Percentiles rank a stretch among this genome's conserved stretches.
Evolutionary conservation across 2,329 filamentous ascomycete species (phyloP).

Genomic region (Aspergillus flavus): DNA sequence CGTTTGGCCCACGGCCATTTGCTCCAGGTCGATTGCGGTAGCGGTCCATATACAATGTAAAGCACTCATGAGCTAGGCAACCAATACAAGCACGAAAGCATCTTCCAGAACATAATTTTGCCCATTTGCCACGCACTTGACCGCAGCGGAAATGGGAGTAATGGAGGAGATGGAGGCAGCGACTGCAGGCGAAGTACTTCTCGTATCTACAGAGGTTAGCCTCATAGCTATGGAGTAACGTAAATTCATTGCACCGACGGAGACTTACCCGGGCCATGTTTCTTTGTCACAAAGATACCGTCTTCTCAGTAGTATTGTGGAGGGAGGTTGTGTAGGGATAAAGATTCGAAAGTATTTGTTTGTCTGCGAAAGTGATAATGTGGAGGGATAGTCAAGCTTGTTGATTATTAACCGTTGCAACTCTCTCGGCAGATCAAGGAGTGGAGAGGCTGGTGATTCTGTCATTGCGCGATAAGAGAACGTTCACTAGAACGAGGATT

Average conservation of each 20-base stretch:
- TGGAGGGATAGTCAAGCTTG: neutral
- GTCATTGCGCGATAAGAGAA: neutral
- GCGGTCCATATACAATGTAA: too few relatives aligned
- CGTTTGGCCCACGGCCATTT: too few relatives aligned
- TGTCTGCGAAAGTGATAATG: neutral
- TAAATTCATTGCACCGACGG: neutral
- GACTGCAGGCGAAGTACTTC: neutral
- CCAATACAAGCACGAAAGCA: neutral
- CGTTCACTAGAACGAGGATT: neutral
- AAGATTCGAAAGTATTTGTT: neutral
- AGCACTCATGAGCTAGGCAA: neutral
- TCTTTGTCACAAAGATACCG: neutral
- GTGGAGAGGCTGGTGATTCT: neutral
- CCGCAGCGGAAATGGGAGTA: neutral
- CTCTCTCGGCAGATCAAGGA: neutral
- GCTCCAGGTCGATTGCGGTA: too few relatives aligned
- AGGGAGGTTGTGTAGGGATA: neutral
- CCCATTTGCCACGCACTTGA: neutral
- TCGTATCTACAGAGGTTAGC: neutral
- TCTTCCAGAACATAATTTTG: neutral
- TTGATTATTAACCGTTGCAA: neutral
- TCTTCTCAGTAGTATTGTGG: neutral
- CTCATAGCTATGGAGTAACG: neutral
- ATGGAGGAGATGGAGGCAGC: neutral
- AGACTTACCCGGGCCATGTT: neutral